These are phyloP conservation scores for Nitzschia palea DNA, from an alignment of 108 stramenopile genomes.

Conservation along the genomic window DNA sequence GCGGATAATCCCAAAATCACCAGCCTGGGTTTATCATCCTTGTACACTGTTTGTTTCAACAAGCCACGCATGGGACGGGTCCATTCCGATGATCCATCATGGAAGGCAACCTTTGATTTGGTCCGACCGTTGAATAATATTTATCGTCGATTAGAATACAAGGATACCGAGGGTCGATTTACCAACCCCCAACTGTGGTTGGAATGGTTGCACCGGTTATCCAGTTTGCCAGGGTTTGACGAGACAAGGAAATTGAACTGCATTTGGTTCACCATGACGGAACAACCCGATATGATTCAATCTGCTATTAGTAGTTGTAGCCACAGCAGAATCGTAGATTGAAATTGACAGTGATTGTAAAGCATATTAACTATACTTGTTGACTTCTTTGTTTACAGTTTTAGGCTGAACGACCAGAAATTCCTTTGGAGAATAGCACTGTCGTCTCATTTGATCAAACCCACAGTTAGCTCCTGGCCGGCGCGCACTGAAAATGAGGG, in stretches of 20 bases:
- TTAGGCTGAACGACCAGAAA: too few species aligned
- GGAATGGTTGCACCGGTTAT: constrained; percentile 7
- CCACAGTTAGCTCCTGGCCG: too few species aligned
- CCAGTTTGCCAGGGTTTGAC: constrained; percentile 2
- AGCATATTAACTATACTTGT: too few species aligned
- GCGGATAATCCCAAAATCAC: constrained; percentile 6
- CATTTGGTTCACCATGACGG: constrained; percentile 19
- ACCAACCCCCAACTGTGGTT: neutral
- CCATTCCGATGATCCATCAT: constrained; percentile 14
- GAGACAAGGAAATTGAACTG: constrained; percentile 17
- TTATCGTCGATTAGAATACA: constrained; percentile 16
- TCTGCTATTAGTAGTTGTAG: neutral
- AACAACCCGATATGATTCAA: constrained; percentile 16
- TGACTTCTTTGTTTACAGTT: too few species aligned
- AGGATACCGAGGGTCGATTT: neutral
- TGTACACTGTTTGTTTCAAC: constrained; percentile 2
- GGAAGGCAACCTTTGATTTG: constrained; percentile 24
- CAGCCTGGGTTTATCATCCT: neutral
- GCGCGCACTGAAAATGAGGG: too few species aligned
- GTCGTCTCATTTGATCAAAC: too few species aligned
- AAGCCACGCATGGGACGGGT: constrained; percentile 22
- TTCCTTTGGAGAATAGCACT: too few species aligned
- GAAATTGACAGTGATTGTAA: too few species aligned
- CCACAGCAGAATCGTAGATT: too few species aligned
- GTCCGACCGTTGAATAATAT: constrained; percentile 21